Evolutionary conservation across 768 basidiomycete species (phyloP), one percentile per base, ranked within the genome.

Genomic region (Hemileccinum impolitum): DNA sequence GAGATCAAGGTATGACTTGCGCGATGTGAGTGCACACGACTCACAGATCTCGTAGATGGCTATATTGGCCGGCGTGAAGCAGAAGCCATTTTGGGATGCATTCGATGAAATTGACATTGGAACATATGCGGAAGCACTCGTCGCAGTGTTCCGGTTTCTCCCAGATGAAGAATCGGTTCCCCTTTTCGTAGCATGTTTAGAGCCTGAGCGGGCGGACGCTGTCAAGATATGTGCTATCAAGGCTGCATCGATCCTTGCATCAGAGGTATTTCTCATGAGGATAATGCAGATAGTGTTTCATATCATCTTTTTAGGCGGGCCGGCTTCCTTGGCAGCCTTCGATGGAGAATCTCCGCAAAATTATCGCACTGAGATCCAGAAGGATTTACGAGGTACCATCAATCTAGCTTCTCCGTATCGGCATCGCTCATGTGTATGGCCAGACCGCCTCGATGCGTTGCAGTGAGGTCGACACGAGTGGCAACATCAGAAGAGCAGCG

Each of bases 181-280:
- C 0, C 59, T 91, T 6, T 88, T 93, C 60, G 59, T 70, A 18
- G 71, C 72, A 13, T 88, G 89, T 53, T 62, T 91, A 36, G 82
- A 86, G 47, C 81, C 90, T 9, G 87, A 90, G 57, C 79, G 86
- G 26, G 85, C 88, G 1, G 87, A 91, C 21, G 85, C 85, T 2
- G 80, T 90, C 56, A 93, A 93, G 71, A 79, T 85, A 11, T 80
- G 81, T 50, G 91, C 78, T 2, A 74, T 93, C 46, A 82, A 85
- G 53, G 88, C 91, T 3, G 83, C 78, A 56, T 66, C 88, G 35
- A 87, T 82, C 0, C 62, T 92, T 28, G 71, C 77, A 7, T 74
- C 80, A 45, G 90, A 94, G 72, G 86, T 83, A 59, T 48, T 69
- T 57, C 8, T 43, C 18, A 21, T 49, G 40, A 26, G 39, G n/a